phyloP scores from a whole-genome alignment of 345 rosid species.

The Rhodomyrtus tomentosa region DNA sequence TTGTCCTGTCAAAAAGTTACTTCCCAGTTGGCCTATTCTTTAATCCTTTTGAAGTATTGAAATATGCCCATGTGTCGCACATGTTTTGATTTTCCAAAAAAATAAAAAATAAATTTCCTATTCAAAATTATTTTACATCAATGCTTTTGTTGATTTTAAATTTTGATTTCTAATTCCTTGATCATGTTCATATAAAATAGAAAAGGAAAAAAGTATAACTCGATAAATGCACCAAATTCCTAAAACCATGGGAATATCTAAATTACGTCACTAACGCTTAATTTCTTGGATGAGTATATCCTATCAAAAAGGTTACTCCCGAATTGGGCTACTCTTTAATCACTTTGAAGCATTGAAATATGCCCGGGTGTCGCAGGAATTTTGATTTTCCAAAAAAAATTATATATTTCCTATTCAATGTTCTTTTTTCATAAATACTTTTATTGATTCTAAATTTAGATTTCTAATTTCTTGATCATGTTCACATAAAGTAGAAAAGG shows the following conservation, averaged over 20 bases:
- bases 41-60: not conserved
- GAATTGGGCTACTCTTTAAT: not conserved
- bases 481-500: not conserved
- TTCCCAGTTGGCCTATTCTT: not conserved
- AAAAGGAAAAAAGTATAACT: too few relatives aligned
- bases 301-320: not conserved
- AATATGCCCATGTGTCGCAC: not conserved
- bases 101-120: not conserved
- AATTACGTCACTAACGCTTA: not conserved
- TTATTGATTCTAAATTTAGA: too few relatives aligned
- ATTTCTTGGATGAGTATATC: not conserved
- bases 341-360: not conserved
- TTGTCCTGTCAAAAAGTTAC: not conserved
- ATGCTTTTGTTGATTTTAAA: too few relatives aligned
- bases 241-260: not conserved
- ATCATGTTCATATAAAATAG: not conserved
- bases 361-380: not conserved
- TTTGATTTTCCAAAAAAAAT: too few relatives aligned
- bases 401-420: too few relatives aligned
- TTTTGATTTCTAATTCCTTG: not conserved
- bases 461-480: too few relatives aligned
- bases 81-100: not conserved
- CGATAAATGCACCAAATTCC: rapidly evolving
- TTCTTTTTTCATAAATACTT: too few relatives aligned
- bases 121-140: too few relatives aligned